Base-by-base conservation (phyloP, 345 rosid genomes). In the Luvunga scandens region DNA sequence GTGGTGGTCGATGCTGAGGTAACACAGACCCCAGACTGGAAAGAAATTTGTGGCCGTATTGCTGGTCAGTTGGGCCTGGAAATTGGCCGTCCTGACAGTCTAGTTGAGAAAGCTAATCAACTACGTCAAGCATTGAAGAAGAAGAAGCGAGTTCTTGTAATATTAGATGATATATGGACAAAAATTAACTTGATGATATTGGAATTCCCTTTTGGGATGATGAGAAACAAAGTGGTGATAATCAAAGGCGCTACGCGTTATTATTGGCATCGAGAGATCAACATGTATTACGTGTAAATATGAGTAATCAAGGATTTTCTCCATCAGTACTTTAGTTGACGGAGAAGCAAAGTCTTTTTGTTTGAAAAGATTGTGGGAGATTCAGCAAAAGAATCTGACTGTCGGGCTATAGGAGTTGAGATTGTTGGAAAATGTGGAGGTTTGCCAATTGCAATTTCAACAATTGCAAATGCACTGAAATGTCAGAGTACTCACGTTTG, bases 201-300 rank as follows among this genome's bases (percentile, higher is more conserved):
- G 71, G 78, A 31, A 75, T 80, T 48, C 70, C 69, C 7, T 24
- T 45, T 18, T 21, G 36, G n/a, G 62, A 42, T 24, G 28, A 18
- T 5, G 75, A 66, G 38, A 45, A 48, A 10, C 13, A 2, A 9
- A 59, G 68, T 25, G 16, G 16, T 30, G 67, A 24, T 74, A 14
- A 34, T 64, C 31, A 14, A 1, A 7, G 4, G n/a, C 9, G 55
- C 33, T 76, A 81, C 77, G 84, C 81, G 45, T 0, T 88, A 19
- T 39, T 85, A 24, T 0, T 88, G n/a, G 80, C 87, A 0, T 80
- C 89, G 0, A 80, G 83, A 61, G 14, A 10, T 0, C 39, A 4
- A 7, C 14, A 65, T 33, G 72, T 85, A 9, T 38, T 85, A 48
- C 2, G 1, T 2, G 22, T 7, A 48, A 72, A 48, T n/a, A 81